A percentile compares a stretch with the other conserved stretches of the same genome.
Conservation (phyloP, 306 rosid species). For the Luffa aegyptiaca region DNA sequence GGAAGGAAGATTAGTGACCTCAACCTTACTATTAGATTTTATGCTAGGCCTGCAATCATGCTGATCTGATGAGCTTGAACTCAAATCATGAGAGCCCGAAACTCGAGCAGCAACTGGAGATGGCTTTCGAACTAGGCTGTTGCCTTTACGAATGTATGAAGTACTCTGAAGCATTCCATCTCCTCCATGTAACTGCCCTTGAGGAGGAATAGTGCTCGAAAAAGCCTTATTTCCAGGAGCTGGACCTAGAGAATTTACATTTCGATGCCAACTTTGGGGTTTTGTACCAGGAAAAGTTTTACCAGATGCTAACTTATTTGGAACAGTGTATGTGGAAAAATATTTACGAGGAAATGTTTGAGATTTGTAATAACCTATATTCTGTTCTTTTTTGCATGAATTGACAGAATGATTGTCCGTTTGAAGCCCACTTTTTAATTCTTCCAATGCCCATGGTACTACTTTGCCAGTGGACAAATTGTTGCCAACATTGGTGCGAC, state of each 20-base stretch:
- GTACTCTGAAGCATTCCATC: constrained; percentile 42
- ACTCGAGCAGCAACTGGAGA: constrained; percentile 39
- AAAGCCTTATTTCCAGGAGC: constrained; percentile 28
- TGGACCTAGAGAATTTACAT: constrained; percentile 20
- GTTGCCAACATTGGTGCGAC: constrained; percentile 20
- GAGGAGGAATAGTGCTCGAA: constrained; percentile 29
- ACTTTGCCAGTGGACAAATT: constrained; percentile 25
- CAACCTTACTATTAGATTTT: constrained; percentile 34
- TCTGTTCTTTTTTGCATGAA: constrained; percentile 38
- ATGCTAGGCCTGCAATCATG: constrained; percentile 32
- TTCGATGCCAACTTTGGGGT: constrained; percentile 69
- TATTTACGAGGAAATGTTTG: constrained; percentile 25
- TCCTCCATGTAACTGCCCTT: constrained; percentile 32
- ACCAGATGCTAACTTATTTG: constrained; percentile 33
- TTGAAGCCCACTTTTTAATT: constrained; percentile 29
- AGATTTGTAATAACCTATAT: constrained; percentile 14
- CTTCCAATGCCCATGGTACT: constrained; percentile 29
- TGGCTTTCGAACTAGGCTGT: constrained; percentile 73
- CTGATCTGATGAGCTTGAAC: constrained; percentile 25
- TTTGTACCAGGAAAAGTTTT: constrained; percentile 19
- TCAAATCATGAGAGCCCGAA: constrained; percentile 24
- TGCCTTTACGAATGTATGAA: constrained; percentile 90
- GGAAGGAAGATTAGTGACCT: constrained; percentile 19
- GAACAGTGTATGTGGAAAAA: constrained; percentile 18
- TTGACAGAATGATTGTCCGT: constrained; percentile 16